phyloP scores from a whole-genome alignment of 805 yeast genomes.

The Wickerhamiella allomyrinae region DNA sequence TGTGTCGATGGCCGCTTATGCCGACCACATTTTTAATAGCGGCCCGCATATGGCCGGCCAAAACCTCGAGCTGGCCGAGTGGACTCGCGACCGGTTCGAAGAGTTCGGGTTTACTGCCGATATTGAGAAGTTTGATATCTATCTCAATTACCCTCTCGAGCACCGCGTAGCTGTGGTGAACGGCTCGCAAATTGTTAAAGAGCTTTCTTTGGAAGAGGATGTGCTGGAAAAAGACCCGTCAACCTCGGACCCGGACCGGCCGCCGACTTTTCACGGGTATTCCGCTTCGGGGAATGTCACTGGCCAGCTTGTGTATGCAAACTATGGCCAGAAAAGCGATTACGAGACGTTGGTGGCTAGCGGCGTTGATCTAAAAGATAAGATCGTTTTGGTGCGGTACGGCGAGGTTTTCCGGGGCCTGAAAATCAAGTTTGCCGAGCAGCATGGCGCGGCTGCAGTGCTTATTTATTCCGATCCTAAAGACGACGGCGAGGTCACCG shows the following conservation, averaged over 20 bases:
- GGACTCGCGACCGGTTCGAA: slow-evolving; percentile 43
- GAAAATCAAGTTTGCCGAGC: slow-evolving; percentile 65
- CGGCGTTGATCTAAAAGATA: slow-evolving; percentile 40
- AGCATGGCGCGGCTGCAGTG: slow-evolving; percentile 52
- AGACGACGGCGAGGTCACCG: slow-evolving; percentile 36
- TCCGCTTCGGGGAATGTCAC: slow-evolving; percentile 66
- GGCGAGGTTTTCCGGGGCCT: slow-evolving; percentile 57
- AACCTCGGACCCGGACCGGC: slow-evolving; percentile 31
- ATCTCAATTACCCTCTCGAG: slow-evolving; percentile 46
- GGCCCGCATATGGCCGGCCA: slow-evolving; percentile 27
- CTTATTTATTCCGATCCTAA: slow-evolving; percentile 56
- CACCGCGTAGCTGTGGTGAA: slow-evolving; percentile 35
- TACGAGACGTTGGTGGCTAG: slow-evolving; percentile 33
- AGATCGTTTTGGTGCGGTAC: slow-evolving; percentile 53
- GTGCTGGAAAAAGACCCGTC: slow-evolving; percentile 39
- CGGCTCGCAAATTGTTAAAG: slow-evolving; percentile 27
- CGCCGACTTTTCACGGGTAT: slow-evolving; percentile 67
- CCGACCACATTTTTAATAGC: slow-evolving; percentile 17
- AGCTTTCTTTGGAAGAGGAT: slow-evolving; percentile 43
- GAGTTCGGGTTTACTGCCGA: slow-evolving; percentile 44
- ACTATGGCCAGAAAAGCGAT: slow-evolving; percentile 53
- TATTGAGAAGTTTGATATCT: slow-evolving; percentile 47
- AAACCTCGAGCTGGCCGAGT: slow-evolving; percentile 30
- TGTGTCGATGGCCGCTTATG: slow-evolving; percentile 7
- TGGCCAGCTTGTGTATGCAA: slow-evolving; percentile 48